phyloP scores from a whole-genome alignment of 2,329 filamentous ascomycete genomes.

The Xylariomycetidae sp. region DNA sequence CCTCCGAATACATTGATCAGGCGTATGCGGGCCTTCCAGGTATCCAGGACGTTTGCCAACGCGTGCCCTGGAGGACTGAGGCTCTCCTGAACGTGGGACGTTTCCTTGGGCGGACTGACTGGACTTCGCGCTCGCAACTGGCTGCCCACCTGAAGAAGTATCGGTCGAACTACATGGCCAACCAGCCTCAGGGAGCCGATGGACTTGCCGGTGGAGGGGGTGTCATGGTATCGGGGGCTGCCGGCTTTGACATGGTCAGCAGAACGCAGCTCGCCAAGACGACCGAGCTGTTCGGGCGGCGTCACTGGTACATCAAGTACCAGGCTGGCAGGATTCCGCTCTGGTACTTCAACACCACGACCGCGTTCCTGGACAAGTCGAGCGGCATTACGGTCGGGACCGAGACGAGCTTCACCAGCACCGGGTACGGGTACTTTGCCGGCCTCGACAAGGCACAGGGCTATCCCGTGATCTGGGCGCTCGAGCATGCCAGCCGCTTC shows the following conservation, averaged over 20 bases:
- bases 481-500: neutral
- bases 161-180: neutral
- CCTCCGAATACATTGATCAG: conserved; percentile 1
- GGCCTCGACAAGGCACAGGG: neutral
- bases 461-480: neutral
- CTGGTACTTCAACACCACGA: neutral
- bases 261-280: neutral
- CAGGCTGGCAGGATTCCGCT: neutral
- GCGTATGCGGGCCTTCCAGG: neutral
- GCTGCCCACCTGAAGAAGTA: neutral
- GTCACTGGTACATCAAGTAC: conserved; percentile 1
- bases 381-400: neutral
- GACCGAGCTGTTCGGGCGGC: neutral
- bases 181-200: neutral
- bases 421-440: neutral
- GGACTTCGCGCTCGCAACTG: neutral
- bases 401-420: neutral
- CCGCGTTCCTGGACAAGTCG: neutral
- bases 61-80: conserved; percentile 2
- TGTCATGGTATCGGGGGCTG: neutral
- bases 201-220: conserved; percentile 1
- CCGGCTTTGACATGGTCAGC: neutral
- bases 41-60: neutral
- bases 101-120: neutral
- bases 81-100: conserved; percentile 1